Base-by-base conservation (phyloP, 2,329 filamentous ascomycete genomes). In the Zasmidium citrigriseum region DNA sequence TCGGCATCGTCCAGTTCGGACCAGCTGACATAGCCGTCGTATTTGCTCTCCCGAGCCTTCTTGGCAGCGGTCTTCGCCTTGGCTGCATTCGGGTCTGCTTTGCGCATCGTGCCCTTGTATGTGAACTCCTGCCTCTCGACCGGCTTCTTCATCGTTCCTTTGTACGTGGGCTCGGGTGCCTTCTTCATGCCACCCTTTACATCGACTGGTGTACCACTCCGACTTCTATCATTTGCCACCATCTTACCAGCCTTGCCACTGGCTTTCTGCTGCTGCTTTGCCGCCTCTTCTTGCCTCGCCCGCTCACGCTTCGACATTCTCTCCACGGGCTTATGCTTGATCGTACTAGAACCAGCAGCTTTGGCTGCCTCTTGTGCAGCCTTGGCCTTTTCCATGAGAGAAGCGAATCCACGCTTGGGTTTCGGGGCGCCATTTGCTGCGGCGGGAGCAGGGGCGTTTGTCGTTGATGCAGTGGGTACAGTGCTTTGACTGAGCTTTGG, bases 261-360 rank as follows among this genome's bases (percentile, higher is more conserved):
- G 76, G 16, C 70, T 68, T 67, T 79, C 75, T 52, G 77, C 68
- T 69, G 73, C 68, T 68, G 73, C 25, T 79, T 79, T 48, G 82
- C 81, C 24, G 77, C 75, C 47, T 67, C 65, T 34, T 62, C 57
- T 34, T 67, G 38, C 24, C 65, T 66, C 48, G 64, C 76, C 24
- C 83, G 80, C 60, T 86, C 82, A 60, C 86, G 88, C 60, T 76
- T 79, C 5, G 82, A 76, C n/a, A 82, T 74, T 68, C 86, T 88
- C 65, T 89, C 88, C 1, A 86, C 83, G 20, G 87, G 81, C 71
- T 91, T 91, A 73, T 91, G 88, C 70, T 90, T 89, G 64, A 91
- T 90, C 66, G 85, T 86, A 55, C 88, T 88, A 22, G 88, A 80
- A 55, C 73, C 65, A 83, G 82, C n/a, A 79, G 82, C 77, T 85